phyloP scores from a whole-genome alignment of 371 early-diverging fungal species.

The Mucor ambiguus region DNA sequence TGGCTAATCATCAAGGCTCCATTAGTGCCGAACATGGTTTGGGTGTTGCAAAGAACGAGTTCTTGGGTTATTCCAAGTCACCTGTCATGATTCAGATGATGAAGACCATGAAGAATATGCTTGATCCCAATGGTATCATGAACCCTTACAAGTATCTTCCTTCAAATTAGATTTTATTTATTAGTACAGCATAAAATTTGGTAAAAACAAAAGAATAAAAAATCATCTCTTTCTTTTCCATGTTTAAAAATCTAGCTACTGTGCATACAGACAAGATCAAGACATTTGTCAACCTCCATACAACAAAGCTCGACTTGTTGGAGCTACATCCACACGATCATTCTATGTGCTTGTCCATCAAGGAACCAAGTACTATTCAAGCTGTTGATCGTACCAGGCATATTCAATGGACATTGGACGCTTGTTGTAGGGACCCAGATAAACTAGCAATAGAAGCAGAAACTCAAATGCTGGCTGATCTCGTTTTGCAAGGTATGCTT shows the following conservation, averaged over 20 bases:
- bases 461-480: not conserved
- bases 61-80: constrained; percentile 68
- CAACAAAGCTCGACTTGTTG: not conserved
- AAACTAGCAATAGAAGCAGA: not conserved
- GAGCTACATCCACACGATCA: constrained; percentile 4
- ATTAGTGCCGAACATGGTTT: constrained; percentile 83
- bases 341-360: not conserved
- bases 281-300: not conserved
- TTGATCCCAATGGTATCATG: constrained; percentile 87
- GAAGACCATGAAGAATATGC: constrained; percentile 72
- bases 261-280: not conserved
- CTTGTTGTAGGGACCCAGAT: not conserved
- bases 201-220: not conserved
- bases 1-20: constrained; percentile 69
- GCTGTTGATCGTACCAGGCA: not conserved
- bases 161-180: not conserved
- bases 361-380: not conserved
- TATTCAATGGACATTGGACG: not conserved
- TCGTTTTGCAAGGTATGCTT: not conserved
- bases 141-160: constrained; percentile 75
- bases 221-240: not conserved
- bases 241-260: constrained; percentile 4
- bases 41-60: constrained; percentile 75
- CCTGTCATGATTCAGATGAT: constrained; percentile 68
- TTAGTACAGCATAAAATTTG: not conserved